A percentile compares a stretch with the other conserved stretches of the same genome.
phyloP scores from a whole-genome alignment of 176 grass and related monocot genomes.

The Tillandsia leiboldiana region DNA sequence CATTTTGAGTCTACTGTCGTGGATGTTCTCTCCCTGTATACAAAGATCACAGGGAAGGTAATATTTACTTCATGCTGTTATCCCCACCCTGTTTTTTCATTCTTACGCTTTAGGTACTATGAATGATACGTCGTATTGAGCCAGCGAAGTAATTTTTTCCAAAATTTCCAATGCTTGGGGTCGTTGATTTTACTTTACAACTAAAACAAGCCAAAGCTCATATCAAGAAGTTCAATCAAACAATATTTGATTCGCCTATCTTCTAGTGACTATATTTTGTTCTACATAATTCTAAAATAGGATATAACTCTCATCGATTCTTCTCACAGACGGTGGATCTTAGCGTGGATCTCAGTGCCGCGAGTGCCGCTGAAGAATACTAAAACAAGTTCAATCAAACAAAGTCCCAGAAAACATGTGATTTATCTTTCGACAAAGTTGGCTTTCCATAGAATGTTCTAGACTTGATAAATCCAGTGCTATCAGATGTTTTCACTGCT shows the following conservation, averaged over 20 bases:
- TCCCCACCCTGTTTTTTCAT: not conserved
- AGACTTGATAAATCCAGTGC: too few relatives aligned
- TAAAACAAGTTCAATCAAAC: not conserved
- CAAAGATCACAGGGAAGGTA: slow-evolving; percentile 81
- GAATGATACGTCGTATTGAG: not conserved
- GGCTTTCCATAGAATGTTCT: too few relatives aligned
- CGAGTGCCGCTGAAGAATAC: slow-evolving; percentile 70
- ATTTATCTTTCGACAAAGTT: too few relatives aligned
- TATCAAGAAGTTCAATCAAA: too few relatives aligned
- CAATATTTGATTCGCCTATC: not conserved
- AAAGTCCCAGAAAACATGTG: too few relatives aligned
- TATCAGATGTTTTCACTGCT: too few relatives aligned
- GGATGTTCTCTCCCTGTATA: slow-evolving; percentile 88
- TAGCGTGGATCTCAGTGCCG: slow-evolving; percentile 78
- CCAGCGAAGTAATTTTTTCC: not conserved
- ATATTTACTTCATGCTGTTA: not conserved
- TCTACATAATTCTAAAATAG: not conserved
- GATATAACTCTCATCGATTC: not conserved
- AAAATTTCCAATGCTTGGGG: too few relatives aligned
- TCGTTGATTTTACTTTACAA: too few relatives aligned
- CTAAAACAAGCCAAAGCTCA: too few relatives aligned
- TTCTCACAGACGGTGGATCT: slow-evolving; percentile 52
- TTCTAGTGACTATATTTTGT: not conserved
- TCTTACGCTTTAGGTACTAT: not conserved
- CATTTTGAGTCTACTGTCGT: slow-evolving; percentile 91